These are phyloP conservation scores for Bisporella sp. DNA, from an alignment of 2,329 filamentous ascomycete species.

Conservation along the genomic window DNA sequence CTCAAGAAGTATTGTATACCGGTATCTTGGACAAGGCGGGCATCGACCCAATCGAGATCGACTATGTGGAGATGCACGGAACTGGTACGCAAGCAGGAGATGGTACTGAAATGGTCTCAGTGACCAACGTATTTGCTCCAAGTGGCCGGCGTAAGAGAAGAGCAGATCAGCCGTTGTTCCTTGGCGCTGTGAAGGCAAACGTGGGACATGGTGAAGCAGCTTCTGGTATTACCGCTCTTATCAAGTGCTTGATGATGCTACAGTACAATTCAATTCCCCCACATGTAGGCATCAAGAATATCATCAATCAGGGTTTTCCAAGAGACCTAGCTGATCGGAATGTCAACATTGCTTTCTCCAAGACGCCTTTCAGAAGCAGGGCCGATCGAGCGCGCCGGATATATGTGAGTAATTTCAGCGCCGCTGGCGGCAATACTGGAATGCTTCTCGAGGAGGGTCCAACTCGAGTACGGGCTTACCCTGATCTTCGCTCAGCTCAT, in stretches of 20 bases:
- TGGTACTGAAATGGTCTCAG: slow-evolving; percentile 72
- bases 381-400: slow-evolving; percentile 29
- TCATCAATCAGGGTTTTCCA: slow-evolving; percentile 29
- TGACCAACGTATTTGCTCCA: slow-evolving; percentile 58
- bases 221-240: slow-evolving; percentile 27
- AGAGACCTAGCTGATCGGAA: slow-evolving; percentile 30
- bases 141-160: slow-evolving; percentile 38
- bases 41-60: slow-evolving; percentile 68
- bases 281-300: slow-evolving; percentile 24
- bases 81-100: slow-evolving; percentile 85
- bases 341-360: slow-evolving; percentile 22
- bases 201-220: slow-evolving; percentile 30
- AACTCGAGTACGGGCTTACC: slow-evolving; percentile 23
- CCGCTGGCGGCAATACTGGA: slow-evolving; percentile 27
- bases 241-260: slow-evolving; percentile 28
- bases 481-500: slow-evolving; percentile 38
- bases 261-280: slow-evolving; percentile 25
- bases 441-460: slow-evolving; percentile 26
- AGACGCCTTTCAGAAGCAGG: slow-evolving; percentile 28
- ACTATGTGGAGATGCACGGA: slow-evolving; percentile 85
- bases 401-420: slow-evolving; percentile 39
- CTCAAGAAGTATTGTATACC: slow-evolving; percentile 67
- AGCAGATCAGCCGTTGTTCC: slow-evolving; percentile 41
- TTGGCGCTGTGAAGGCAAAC: slow-evolving; percentile 30
- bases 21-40: slow-evolving; percentile 65